phyloP scores from a whole-genome alignment of 768 basidiomycete species.

The Xerocomellus intermedius region DNA sequence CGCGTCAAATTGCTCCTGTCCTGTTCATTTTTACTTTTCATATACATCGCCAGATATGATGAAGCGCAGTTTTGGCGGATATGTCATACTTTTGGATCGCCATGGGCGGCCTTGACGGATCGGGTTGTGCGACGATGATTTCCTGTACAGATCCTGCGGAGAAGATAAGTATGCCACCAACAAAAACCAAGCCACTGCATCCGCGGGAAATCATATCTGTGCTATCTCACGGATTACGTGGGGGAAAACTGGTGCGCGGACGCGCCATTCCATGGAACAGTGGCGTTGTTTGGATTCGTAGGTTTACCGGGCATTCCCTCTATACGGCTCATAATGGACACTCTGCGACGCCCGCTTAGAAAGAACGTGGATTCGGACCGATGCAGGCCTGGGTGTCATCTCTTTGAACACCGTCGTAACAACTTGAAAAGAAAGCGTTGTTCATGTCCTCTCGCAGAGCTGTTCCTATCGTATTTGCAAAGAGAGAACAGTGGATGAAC shows the following conservation, averaged over 20 bases:
- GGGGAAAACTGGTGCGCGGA: neutral
- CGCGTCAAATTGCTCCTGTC: neutral
- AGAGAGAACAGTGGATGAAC: neutral
- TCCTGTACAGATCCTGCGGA: no score
- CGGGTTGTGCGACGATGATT: neutral
- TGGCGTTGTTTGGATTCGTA: no score
- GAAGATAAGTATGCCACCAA: no score
- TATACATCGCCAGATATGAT: neutral
- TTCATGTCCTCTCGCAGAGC: neutral
- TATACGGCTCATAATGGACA: neutral
- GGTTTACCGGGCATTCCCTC: neutral
- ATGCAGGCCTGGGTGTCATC: neutral
- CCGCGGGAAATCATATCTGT: no score
- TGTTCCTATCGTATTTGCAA: neutral
- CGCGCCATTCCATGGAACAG: neutral
- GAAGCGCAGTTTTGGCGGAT: neutral
- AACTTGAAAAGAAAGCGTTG: neutral
- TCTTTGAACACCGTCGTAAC: neutral
- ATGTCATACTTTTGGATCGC: neutral
- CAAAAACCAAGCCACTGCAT: no score
- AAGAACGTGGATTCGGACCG: neutral
- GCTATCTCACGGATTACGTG: neutral
- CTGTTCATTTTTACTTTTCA: neutral
- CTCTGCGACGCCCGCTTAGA: neutral
- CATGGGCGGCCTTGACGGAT: neutral